Evolutionary conservation across 2,329 filamentous ascomycete genomes (phyloP).

Genomic region (Colletotrichum sp.): DNA sequence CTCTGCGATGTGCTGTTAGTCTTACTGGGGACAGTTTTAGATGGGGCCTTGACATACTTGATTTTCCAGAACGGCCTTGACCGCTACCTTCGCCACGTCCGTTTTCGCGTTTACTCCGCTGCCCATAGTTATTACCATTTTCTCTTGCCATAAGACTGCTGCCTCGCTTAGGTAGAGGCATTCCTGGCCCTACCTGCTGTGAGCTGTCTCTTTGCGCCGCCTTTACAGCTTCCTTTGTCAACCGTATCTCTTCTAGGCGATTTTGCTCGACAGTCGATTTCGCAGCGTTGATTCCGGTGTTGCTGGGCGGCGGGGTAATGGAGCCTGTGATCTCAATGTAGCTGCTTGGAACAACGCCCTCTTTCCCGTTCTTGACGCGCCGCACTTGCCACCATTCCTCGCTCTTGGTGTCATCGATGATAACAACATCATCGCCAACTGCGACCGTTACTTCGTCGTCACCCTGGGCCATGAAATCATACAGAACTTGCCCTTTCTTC

Average conservation of each 20-base stretch:
- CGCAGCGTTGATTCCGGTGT: constrained; percentile 55
- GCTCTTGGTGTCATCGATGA: constrained; percentile 89
- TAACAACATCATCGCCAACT: constrained; percentile 86
- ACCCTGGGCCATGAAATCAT: constrained; percentile 96
- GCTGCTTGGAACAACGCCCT: constrained; percentile 95
- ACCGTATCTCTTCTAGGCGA: constrained; percentile 78
- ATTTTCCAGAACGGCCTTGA: constrained; percentile 46
- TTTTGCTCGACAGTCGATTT: constrained; percentile 79
- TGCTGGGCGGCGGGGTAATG: constrained; percentile 54
- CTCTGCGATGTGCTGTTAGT: constrained; percentile 55
- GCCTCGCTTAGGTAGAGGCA: constrained; percentile 77
- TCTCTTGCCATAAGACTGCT: constrained; percentile 77
- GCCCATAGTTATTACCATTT: constrained; percentile 69
- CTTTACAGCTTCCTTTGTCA: constrained; percentile 81
- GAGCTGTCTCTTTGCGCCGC: constrained; percentile 58
- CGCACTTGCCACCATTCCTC: constrained; percentile 99
- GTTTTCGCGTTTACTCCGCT: constrained; percentile 75
- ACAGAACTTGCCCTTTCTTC: constrained; percentile 86
- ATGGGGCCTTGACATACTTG: constrained; percentile 62
- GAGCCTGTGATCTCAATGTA: constrained; percentile 89
- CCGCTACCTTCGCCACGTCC: constrained; percentile 60
- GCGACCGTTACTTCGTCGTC: constrained; percentile 95
- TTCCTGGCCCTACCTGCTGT: constrained; percentile 75
- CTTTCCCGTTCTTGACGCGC: constrained; percentile 87
- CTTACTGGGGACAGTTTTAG: background rate